Conservation (phyloP, 805 yeast genomes). For the Candida mattraensis region DNA sequence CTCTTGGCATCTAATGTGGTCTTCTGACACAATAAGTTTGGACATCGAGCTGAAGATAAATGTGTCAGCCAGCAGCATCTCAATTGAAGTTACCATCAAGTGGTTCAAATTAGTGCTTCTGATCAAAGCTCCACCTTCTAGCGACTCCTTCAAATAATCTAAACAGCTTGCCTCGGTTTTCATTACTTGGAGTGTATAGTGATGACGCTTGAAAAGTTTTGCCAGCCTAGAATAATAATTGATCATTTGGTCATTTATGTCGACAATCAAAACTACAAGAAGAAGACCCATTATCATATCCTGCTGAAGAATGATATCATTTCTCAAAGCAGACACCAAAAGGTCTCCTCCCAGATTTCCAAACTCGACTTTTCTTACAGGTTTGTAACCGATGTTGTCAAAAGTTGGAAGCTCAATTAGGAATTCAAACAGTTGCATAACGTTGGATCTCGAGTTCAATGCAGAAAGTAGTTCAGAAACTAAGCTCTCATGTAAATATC, state of each 20-base stretch:
- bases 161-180: conserved; percentile 6
- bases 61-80: conserved; percentile 16
- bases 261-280: conserved; percentile 33
- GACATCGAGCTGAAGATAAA: conserved; percentile 26
- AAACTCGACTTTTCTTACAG: conserved; percentile 21
- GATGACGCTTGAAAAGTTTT: conserved; percentile 14
- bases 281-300: conserved; percentile 27
- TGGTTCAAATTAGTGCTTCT: conserved; percentile 25
- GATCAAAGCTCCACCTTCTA: conserved; percentile 27
- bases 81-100: conserved; percentile 18
- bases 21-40: conserved; percentile 18
- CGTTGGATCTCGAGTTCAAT: conserved; percentile 38
- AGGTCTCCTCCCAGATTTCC: conserved; percentile 27
- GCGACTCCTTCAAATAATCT: conserved; percentile 17
- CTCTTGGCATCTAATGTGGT: conserved; percentile 11
- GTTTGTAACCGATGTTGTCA: conserved; percentile 18
- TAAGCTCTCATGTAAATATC: conserved; percentile 39
- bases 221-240: conserved; percentile 21
- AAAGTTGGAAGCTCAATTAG: conserved; percentile 32
- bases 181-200: conserved; percentile 7
- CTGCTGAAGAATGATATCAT: conserved; percentile 18
- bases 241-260: conserved; percentile 29
- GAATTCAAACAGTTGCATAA: conserved; percentile 38
- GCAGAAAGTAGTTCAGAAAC: conserved; percentile 40
- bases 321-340: conserved; percentile 20